Base-by-base conservation (phyloP, 768 basidiomycete species). In the Boletellus sp. region DNA sequence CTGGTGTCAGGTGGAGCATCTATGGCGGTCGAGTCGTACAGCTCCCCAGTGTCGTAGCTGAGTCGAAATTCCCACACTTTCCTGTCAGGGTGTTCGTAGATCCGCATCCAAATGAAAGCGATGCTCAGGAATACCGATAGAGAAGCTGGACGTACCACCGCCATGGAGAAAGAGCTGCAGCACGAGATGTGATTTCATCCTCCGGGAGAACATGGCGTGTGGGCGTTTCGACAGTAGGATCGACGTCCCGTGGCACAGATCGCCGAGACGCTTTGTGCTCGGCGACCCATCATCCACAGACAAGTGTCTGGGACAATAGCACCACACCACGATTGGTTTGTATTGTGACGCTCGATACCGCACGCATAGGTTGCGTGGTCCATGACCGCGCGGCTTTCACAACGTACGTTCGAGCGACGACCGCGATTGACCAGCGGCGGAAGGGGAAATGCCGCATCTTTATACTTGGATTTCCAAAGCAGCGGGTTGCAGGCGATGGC, bases 261-360 rank as follows among this genome's bases (percentile, higher is more conserved):
- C 26, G 23, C 11, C 19, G 11, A 0, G 0, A 1, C 4, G 3
- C 3, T 19, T 45, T 39, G 15, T 17, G 45, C 3, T 4, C 4
- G 13, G 51, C 4, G 6, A 55, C 1, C 48, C 54, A 56, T 8
- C 45, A 39, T 28, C 54, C 54, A 8, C 10, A 36, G 40, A 55
- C 5, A 45, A 23, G 19, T 20, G 2, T 28, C 4, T n/a, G 1
- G 1, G 28, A 2, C 8, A 10, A 8, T 11, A 0, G 6, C 8
- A 9, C 7, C 1, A 23, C 22, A 8, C 0, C 3, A 16, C 4
- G 2, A 12, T 17, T 5, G 3, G 2, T 37, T 6, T 19, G 4
- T 17, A 9, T 17, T 1, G 45, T 35, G 4, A 15, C 3, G 3
- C 9, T 13, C 2, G 47, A 45, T 12, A 35, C 1, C 1, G 12